These are phyloP conservation scores for Fusarium guadeloupense DNA, from an alignment of 2,329 filamentous ascomycete species.

Conservation along the genomic window DNA sequence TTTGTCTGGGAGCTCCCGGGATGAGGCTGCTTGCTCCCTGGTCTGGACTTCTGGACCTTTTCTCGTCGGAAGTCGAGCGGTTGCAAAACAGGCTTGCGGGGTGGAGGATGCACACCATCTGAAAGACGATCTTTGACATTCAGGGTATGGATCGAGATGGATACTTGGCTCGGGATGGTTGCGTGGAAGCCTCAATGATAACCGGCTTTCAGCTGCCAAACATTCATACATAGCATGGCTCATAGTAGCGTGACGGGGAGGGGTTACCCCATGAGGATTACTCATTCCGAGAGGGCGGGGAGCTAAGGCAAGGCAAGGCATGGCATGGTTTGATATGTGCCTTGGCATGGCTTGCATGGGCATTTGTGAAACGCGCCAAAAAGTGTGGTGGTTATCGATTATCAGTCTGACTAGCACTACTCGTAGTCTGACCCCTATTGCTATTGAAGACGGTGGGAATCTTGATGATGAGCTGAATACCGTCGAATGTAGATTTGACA, in stretches of 20 bases:
- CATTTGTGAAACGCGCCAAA: slow-evolving; percentile 33
- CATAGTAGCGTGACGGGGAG: slow-evolving; percentile 31
- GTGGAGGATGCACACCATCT: slow-evolving; percentile 31
- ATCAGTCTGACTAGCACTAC: slow-evolving; percentile 18
- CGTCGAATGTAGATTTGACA: slow-evolving; percentile 66
- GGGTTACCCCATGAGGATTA: slow-evolving; percentile 38
- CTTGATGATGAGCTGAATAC: slow-evolving; percentile 66
- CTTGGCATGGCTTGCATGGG: slow-evolving; percentile 19
- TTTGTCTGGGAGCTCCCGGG: slow-evolving; percentile 18
- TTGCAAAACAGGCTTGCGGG: slow-evolving; percentile 37
- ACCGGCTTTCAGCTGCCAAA: slow-evolving; percentile 7
- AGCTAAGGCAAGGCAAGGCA: background rate
- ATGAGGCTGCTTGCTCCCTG: slow-evolving; percentile 21
- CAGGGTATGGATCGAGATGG: slow-evolving; percentile 33
- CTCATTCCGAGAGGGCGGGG: slow-evolving; percentile 2
- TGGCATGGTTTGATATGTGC: slow-evolving; percentile 15
- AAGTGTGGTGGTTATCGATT: slow-evolving; percentile 35
- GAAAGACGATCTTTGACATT: slow-evolving; percentile 28
- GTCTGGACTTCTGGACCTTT: slow-evolving; percentile 10
- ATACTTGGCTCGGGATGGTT: slow-evolving; percentile 25
- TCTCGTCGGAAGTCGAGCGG: background rate
- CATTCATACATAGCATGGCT: background rate
- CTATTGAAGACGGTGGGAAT: slow-evolving; percentile 65
- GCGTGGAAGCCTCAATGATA: slow-evolving; percentile 10
- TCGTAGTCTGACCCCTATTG: slow-evolving; percentile 17